These are phyloP conservation scores for Hanseniaspora sp. DNA, from an alignment of 1,139 yeast genomes.

Conservation along the genomic window DNA sequence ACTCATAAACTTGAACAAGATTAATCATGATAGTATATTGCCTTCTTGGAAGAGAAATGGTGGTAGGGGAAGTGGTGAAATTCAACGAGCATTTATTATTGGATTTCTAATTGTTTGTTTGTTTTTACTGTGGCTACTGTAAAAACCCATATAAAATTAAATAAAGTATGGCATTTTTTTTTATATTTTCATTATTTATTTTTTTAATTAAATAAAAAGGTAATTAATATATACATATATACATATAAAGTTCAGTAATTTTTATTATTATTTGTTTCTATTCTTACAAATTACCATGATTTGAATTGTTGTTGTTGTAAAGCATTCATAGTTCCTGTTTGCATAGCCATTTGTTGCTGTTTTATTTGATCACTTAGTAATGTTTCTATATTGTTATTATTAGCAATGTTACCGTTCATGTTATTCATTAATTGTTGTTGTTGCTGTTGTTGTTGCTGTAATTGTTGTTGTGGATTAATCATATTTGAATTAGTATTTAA, in stretches of 20 bases:
- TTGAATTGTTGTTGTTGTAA: slow-evolving; percentile 12
- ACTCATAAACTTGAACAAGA: slow-evolving; percentile 6
- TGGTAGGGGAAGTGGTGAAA: not conserved
- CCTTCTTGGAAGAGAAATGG: slow-evolving; percentile 11
- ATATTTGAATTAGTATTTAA: slow-evolving; percentile 4
- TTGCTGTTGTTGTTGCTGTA: slow-evolving; percentile 11
- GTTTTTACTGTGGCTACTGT: slow-evolving; percentile 5
- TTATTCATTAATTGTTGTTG: slow-evolving; percentile 17
- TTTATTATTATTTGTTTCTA: not conserved
- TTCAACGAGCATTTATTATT: slow-evolving; percentile 1
- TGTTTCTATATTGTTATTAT: slow-evolving; percentile 11
- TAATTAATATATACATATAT: not conserved
- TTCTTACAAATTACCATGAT: not conserved
- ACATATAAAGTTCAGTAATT: not conserved
- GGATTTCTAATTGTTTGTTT: not conserved
- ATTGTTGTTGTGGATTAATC: slow-evolving; percentile 12
- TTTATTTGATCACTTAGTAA: slow-evolving; percentile 11
- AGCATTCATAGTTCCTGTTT: slow-evolving; percentile 11
- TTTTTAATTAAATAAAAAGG: not conserved
- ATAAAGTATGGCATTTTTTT: too few species aligned
- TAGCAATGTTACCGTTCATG: not conserved
- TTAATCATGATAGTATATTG: slow-evolving; percentile 9
- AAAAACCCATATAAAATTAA: not conserved
- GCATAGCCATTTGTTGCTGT: slow-evolving; percentile 15
- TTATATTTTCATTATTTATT: not conserved